Evolutionary conservation across 75 land plant genomes (phyloP), one percentile per base, ranked within the genome.

Genomic region (Picea glauca): DNA sequence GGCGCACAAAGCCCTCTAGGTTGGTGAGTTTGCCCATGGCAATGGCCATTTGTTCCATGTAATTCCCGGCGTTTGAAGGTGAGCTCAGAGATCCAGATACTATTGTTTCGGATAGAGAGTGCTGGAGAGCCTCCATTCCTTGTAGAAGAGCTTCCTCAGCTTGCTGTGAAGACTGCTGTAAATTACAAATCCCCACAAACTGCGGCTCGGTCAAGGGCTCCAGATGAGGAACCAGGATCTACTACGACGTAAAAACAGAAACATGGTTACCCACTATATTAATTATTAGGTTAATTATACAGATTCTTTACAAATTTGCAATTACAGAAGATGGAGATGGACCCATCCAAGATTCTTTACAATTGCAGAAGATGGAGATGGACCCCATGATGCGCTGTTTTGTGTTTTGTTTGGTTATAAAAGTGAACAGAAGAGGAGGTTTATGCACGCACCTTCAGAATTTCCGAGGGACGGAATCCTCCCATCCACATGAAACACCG

Each of bases 401-500:
- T 50, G 56, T 50, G 56, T 50, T 9, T 50, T 50, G 56, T 50
- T 50, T 50, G 56, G 56, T 9, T 50, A 9, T 50, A 11, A 50
- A 50, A 11, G 56, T 50, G 56, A 50, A 50, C 12, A 50, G 12
- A 11, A 50, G 56, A 11, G 56, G 12, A 50, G 56, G 56, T 50
- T 40, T 9, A 11, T 50, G 56, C 56, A 50, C 56, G 72, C 70
- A 94, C 95, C 95, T 92, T 93, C 70, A 94, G 82, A 72, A 94
- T 88, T 12, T 93, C 95, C 12, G 97, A 94, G 15, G 97, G 95
- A 38, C 93, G 86, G 74, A 94, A 94, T 23, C 97, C 97, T 13
- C 93, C 95, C 87, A 94, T 90, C 97, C 97, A 94, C 33, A 94
- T 80, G 88, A 92, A 94, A 76, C 95, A 94, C 11, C 97, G 89